Evolutionary conservation across 2,329 filamentous ascomycete genomes (phyloP).

Genomic region (Pseudogymnoascus sp.): DNA sequence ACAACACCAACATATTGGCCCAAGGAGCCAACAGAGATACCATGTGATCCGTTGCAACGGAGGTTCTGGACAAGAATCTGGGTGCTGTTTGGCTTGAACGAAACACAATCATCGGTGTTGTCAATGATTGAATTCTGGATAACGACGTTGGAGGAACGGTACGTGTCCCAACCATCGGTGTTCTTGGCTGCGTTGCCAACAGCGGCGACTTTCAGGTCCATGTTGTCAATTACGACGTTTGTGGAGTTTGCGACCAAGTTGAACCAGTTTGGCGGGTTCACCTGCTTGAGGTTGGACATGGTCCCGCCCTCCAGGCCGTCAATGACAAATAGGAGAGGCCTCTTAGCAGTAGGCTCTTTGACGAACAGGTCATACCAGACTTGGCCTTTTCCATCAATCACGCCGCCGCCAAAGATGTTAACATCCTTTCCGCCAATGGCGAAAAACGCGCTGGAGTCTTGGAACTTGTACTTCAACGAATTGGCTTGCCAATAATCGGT

Average conservation of each 20-base stretch:
- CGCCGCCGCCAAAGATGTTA: constrained; percentile 58
- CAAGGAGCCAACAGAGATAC: constrained; percentile 63
- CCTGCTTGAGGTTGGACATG: constrained; percentile 51
- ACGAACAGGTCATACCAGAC: constrained; percentile 51
- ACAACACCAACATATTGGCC: constrained; percentile 55
- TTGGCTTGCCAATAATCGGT: constrained; percentile 61
- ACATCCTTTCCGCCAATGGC: constrained; percentile 57
- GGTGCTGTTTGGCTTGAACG: constrained; percentile 67
- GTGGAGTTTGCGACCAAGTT: constrained; percentile 58
- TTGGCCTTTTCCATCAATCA: constrained; percentile 56
- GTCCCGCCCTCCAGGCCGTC: constrained; percentile 49
- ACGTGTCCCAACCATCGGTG: constrained; percentile 58
- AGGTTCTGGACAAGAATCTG: constrained; percentile 60
- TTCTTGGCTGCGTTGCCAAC: constrained; percentile 52
- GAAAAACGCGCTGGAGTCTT: constrained; percentile 61
- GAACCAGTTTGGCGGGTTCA: constrained; percentile 52
- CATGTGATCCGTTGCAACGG: constrained; percentile 60
- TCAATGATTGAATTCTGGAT: constrained; percentile 58
- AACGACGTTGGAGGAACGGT: constrained; percentile 51
- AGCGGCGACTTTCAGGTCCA: constrained; percentile 49
- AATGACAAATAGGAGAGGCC: constrained; percentile 49
- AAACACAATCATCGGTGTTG: constrained; percentile 64
- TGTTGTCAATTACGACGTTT: constrained; percentile 54
- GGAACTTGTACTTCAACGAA: constrained; percentile 55
- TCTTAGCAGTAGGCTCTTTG: constrained; percentile 45